Conservation (phyloP, 306 rosid species). For the Alnus rubra region DNA sequence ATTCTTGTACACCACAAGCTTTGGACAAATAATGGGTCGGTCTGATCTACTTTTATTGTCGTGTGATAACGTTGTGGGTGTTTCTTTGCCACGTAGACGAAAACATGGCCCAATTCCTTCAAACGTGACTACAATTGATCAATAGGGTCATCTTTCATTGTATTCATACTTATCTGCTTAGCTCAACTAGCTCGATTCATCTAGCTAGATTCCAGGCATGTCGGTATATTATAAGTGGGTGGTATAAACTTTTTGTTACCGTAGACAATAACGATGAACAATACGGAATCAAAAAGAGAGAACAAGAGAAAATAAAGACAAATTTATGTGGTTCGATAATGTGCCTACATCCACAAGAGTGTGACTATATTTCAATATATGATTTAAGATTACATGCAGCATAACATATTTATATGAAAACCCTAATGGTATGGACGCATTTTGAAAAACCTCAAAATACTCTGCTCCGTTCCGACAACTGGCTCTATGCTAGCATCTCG, state of each 20-base stretch:
- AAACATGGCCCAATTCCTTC: neutral
- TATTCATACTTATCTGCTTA: neutral
- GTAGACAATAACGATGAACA: too few relatives aligned
- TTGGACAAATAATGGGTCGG: constrained; percentile 18
- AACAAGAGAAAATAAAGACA: too few relatives aligned
- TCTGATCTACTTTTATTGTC: constrained; percentile 17
- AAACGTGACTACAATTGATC: neutral
- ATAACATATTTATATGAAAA: too few relatives aligned
- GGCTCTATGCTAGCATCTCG: too few relatives aligned
- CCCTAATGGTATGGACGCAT: too few relatives aligned
- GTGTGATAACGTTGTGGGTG: constrained; percentile 12
- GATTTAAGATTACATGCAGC: too few relatives aligned
- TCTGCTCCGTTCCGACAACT: too few relatives aligned
- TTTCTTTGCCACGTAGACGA: constrained; percentile 8
- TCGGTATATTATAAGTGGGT: neutral
- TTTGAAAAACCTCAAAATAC: too few relatives aligned
- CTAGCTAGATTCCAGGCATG: neutral
- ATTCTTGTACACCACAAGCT: constrained; percentile 20
- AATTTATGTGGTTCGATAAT: too few relatives aligned
- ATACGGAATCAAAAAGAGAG: too few relatives aligned
- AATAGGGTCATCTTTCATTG: neutral
- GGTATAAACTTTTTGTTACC: neutral
- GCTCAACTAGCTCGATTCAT: neutral
- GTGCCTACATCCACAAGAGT: too few relatives aligned
- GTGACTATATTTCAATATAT: too few relatives aligned